phyloP scores from a whole-genome alignment of 768 basidiomycete species.

The Boletus coccyginus region DNA sequence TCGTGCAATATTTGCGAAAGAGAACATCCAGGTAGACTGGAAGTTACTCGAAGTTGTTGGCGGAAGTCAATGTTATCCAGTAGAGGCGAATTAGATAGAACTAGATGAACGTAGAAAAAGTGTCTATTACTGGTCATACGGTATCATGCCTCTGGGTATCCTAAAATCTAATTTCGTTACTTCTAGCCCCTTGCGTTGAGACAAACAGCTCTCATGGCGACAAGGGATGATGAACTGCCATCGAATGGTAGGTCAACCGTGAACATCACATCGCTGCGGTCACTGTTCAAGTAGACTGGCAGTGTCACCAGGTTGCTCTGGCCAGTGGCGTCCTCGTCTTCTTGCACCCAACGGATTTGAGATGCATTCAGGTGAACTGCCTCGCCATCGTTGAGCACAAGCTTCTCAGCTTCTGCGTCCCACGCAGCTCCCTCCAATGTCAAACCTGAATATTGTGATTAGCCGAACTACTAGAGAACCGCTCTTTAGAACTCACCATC shows the following conservation, averaged over 20 bases:
- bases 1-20: constrained; percentile 62
- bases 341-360: constrained; percentile 85
- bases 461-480: not conserved
- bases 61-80: constrained; percentile 32
- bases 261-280: constrained; percentile 88
- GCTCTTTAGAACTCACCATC: constrained; percentile 61
- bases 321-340: constrained; percentile 35
- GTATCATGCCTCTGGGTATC: constrained; percentile 23
- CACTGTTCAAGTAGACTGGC: constrained; percentile 90
- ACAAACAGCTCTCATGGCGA: constrained; percentile 88
- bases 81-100: constrained; percentile 12
- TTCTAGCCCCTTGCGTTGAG: constrained; percentile 73
- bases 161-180: constrained; percentile 3
- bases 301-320: constrained; percentile 60
- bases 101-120: constrained; percentile 1
- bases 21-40: constrained; percentile 86
- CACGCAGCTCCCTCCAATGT: constrained; percentile 85
- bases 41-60: constrained; percentile 71
- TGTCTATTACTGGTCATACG: constrained; percentile 19
- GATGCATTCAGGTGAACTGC: constrained; percentile 76
- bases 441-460: constrained; percentile 53
- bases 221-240: constrained; percentile 58
- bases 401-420: constrained; percentile 48
- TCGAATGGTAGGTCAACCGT: constrained; percentile 84
- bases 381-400: constrained; percentile 84